A percentile compares a stretch with the other conserved stretches of the same genome.
Conservation (phyloP, 2,329 filamentous ascomycete species). For the Claviceps sp. region DNA sequence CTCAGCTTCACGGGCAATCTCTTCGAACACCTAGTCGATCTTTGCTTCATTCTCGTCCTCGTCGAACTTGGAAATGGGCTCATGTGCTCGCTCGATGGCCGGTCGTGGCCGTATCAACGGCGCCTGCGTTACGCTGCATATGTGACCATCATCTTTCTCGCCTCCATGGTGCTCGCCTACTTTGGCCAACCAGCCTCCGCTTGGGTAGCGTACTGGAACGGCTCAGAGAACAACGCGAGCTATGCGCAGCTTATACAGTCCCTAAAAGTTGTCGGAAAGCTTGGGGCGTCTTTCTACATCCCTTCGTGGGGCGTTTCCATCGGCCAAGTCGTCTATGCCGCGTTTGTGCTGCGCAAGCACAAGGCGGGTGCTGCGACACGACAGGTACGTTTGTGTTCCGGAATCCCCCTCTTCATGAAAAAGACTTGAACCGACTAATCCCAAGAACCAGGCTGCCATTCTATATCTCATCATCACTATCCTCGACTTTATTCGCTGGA, state of each 20-base stretch:
- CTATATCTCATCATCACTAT: conserved; percentile 4
- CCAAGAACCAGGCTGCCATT: conserved; percentile 1
- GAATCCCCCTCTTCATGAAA: too few relatives aligned
- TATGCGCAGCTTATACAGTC: conserved; percentile 6
- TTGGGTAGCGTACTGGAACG: conserved; percentile 6
- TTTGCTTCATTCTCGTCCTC: conserved; percentile 3
- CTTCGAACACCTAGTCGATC: conserved; percentile 4
- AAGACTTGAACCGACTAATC: too few relatives aligned
- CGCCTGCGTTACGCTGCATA: conserved; percentile 2
- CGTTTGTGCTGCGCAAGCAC: conserved; percentile 7
- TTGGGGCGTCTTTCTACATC: conserved; percentile 5
- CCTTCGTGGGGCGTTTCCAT: conserved; percentile 5
- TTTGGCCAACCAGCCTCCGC: conserved; percentile 5
- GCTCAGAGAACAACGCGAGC: conserved; percentile 6
- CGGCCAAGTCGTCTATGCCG: conserved; percentile 4
- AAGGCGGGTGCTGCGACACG: conserved; percentile 2
- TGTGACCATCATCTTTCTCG: neutral
- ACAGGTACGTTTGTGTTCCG: conserved; percentile 2
- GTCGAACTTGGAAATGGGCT: conserved; percentile 6
- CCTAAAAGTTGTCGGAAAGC: conserved; percentile 4
- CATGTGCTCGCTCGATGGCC: conserved; percentile 3
- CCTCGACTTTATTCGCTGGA: conserved; percentile 5
- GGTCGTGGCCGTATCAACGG: conserved; percentile 2
- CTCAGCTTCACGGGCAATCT: conserved; percentile 7
- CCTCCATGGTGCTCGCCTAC: conserved; percentile 1